These are phyloP conservation scores for Exidia glandulosa DNA, from an alignment of 768 basidiomycete species.

Conservation along the genomic window DNA sequence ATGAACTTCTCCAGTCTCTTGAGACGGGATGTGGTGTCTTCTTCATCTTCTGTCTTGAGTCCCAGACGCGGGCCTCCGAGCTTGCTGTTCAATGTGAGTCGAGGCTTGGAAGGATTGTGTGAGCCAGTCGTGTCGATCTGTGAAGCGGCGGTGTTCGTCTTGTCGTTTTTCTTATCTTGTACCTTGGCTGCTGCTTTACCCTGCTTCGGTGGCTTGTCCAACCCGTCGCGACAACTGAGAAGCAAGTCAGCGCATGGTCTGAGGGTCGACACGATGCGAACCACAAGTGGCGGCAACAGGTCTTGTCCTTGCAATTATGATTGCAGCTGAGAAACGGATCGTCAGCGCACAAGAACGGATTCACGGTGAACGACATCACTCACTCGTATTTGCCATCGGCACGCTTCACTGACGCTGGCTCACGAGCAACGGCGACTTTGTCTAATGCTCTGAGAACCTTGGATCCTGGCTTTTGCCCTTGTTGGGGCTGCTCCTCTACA, in stretches of 20 bases:
- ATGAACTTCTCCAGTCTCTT: too few species aligned
- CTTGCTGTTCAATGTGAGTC: neutral
- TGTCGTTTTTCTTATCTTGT: neutral
- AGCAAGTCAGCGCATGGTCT: neutral
- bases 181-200: conserved; percentile 19
- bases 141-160: neutral
- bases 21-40: too few species aligned
- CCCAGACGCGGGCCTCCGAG: too few species aligned
- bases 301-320: conserved; percentile 71
- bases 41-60: too few species aligned
- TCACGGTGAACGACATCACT: conserved; percentile 10
- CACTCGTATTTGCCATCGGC: conserved; percentile 58
- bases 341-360: neutral
- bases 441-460: neutral
- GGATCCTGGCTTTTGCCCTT: neutral
- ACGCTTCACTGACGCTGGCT: conserved; percentile 26
- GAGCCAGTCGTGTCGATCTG: too few species aligned
- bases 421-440: neutral
- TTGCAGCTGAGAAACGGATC: conserved; percentile 49
- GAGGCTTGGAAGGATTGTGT: too few species aligned
- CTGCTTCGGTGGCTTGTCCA: conserved; percentile 37
- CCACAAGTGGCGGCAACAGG: conserved; percentile 68
- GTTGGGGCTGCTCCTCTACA: too few species aligned
- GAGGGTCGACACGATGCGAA: conserved; percentile 16
- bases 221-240: conserved; percentile 64